These are phyloP conservation scores for Buddleja alternifolia DNA, from an alignment of 257 asterid species.

Conservation along the genomic window DNA sequence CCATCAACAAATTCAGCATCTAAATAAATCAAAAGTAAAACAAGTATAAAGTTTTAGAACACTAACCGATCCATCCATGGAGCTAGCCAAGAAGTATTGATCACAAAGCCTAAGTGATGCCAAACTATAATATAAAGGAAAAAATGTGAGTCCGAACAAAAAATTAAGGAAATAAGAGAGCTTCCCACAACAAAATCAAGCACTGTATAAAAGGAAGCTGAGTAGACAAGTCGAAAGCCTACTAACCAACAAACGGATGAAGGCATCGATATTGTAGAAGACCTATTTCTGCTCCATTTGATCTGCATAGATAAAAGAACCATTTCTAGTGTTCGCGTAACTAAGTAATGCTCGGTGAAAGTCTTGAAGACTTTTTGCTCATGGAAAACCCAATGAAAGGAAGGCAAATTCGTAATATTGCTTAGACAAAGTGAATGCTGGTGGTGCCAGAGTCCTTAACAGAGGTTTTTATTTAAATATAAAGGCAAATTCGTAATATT, in stretches of 20 bases:
- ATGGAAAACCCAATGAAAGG: background rate
- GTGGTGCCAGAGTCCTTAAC: background rate
- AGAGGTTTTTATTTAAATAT: background rate
- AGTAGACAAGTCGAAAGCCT: constrained; percentile 22
- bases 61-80: constrained; percentile 99
- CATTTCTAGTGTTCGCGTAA: background rate
- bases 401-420: background rate
- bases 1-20: no score
- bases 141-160: constrained; percentile 42
- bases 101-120: constrained; percentile 62
- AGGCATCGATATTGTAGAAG: constrained; percentile 57
- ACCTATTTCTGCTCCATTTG: constrained; percentile 31
- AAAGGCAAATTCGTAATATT: no score
- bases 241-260: constrained; percentile 88
- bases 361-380: background rate
- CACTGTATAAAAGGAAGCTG: constrained; percentile 19
- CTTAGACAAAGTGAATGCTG: background rate
- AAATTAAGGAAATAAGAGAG: constrained; percentile 3
- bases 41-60: background rate
- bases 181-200: constrained; percentile 4
- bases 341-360: background rate
- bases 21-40: no score
- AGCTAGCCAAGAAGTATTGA: constrained; percentile 87
- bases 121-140: constrained; percentile 58
- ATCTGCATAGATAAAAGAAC: constrained; percentile 60